These are phyloP conservation scores for Casuarina glauca DNA, from an alignment of 306 rosid genomes.

Conservation along the genomic window DNA sequence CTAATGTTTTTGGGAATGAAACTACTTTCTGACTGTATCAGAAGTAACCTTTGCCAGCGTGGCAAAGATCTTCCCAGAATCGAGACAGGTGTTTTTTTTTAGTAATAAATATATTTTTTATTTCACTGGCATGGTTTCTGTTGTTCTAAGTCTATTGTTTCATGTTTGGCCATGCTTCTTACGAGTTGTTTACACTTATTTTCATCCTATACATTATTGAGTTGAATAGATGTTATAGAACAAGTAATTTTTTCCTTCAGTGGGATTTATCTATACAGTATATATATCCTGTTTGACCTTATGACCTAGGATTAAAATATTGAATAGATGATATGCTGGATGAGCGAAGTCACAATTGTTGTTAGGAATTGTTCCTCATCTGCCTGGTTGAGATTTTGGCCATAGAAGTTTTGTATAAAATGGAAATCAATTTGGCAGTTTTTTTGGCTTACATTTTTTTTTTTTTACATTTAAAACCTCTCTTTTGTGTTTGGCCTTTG, in stretches of 20 bases:
- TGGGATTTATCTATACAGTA: neutral
- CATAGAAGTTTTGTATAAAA: neutral
- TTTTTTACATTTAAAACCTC: no score
- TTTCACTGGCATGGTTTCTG: neutral
- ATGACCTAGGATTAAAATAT: neutral
- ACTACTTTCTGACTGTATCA: no score
- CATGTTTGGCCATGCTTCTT: neutral
- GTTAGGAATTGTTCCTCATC: neutral
- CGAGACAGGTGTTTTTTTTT: neutral
- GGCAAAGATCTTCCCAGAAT: no score
- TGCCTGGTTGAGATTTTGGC: neutral
- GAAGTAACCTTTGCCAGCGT: no score
- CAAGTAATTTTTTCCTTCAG: neutral
- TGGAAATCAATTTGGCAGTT: neutral
- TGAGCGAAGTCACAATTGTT: neutral
- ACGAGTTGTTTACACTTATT: neutral
- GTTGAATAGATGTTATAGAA: neutral
- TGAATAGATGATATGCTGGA: neutral
- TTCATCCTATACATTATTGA: neutral
- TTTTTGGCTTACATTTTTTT: neutral
- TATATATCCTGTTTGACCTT: neutral
- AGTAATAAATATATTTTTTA: neutral
- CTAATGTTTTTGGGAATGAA: constrained; percentile 2
- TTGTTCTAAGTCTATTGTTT: neutral
- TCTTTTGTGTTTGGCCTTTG: neutral